Evolutionary conservation across 495 filamentous ascomycete genomes (phyloP).

Genomic region (Podospora bellae-mahoneyi): DNA sequence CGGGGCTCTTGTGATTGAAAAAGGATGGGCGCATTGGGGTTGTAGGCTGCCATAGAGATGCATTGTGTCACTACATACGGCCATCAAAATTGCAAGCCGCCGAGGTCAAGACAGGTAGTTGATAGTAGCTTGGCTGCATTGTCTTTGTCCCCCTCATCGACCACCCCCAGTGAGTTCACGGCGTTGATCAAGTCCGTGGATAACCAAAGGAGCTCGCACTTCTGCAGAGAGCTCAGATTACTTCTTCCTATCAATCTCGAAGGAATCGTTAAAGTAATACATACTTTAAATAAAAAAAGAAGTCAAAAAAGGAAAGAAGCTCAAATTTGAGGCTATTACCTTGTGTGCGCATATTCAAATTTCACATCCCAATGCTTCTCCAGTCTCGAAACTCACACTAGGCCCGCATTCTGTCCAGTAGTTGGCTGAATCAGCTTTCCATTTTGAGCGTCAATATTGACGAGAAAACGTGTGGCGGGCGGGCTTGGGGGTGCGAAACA

Average conservation of each 20-base stretch:
- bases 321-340: constrained; percentile 11
- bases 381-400: background rate
- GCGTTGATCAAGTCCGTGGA: background rate
- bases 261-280: constrained; percentile 16
- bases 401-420: background rate
- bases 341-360: constrained; percentile 1
- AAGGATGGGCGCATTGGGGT: background rate
- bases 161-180: background rate
- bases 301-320: constrained; percentile 10
- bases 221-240: background rate
- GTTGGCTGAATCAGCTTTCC: background rate
- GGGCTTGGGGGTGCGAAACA: background rate
- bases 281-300: background rate
- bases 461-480: background rate
- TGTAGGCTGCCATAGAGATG: background rate
- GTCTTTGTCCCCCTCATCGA: background rate
- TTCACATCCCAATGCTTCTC: background rate
- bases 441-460: background rate
- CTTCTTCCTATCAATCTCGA: constrained; percentile 16
- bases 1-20: constrained; percentile 6
- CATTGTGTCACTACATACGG: background rate
- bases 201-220: background rate
- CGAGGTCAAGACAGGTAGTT: background rate
- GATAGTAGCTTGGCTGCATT: background rate
- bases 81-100: background rate